Conservation (phyloP, 495 filamentous ascomycete genomes). For the Aspergillus ellipticus region DNA sequence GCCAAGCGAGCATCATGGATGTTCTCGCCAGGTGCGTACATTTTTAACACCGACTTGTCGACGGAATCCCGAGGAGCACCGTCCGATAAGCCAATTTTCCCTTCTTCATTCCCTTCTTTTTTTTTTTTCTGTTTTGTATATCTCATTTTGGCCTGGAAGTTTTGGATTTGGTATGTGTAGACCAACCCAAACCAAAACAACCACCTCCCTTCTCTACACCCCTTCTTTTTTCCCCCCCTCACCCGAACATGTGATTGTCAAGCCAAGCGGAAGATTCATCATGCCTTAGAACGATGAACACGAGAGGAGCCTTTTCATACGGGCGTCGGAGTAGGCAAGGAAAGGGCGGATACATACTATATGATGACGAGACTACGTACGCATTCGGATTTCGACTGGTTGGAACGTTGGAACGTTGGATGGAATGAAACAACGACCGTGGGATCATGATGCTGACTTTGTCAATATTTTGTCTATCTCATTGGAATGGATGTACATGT, state of each 20-base stretch:
- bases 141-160: not conserved
- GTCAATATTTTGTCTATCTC: not conserved
- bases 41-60: not conserved
- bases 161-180: not conserved
- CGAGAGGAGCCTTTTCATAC: not conserved
- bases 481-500: constrained; percentile 5
- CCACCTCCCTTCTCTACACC: not conserved
- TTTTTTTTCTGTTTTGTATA: not conserved
- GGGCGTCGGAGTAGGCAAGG: constrained; percentile 4
- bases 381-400: not conserved
- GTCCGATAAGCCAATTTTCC: not conserved
- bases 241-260: not conserved
- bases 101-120: not conserved
- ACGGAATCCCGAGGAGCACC: not conserved
- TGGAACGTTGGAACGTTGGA: not conserved
- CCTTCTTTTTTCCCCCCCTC: no score
- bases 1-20: not conserved
- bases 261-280: not conserved
- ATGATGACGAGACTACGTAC: not conserved
- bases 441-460: not conserved
- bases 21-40: not conserved
- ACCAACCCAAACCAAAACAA: not conserved
- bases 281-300: constrained; percentile 1
- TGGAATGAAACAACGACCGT: not conserved
- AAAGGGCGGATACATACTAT: not conserved